phyloP scores from a whole-genome alignment of 805 yeast genomes.

The Saturnispora gosingensis region DNA sequence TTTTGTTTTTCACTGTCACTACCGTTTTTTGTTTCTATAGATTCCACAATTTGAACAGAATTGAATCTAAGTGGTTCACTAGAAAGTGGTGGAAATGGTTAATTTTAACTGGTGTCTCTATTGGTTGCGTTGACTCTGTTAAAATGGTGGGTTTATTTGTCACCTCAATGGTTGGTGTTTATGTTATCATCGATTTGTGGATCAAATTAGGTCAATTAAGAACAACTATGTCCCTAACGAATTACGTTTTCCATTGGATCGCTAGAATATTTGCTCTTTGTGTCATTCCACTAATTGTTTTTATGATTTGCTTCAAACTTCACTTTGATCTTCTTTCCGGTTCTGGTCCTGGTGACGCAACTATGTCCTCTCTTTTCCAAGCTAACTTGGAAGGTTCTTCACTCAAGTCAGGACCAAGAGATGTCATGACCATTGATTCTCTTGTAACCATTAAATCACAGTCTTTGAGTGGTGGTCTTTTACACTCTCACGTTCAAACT shows the following conservation, averaged over 20 bases:
- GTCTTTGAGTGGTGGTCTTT: conserved; percentile 61
- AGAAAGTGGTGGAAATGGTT: conserved; percentile 94
- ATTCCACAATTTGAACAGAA: conserved; percentile 52
- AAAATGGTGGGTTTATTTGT: conserved; percentile 96
- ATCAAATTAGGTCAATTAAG: conserved; percentile 66
- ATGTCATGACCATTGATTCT: conserved; percentile 45
- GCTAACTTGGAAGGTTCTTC: conserved; percentile 63
- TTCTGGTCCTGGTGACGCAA: conserved; percentile 69
- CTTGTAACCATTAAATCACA: conserved; percentile 56
- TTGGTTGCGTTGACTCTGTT: conserved; percentile 88
- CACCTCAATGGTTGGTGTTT: conserved; percentile 80
- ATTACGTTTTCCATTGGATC: conserved; percentile 59
- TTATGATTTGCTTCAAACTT: conserved; percentile 62
- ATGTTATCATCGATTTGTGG: conserved; percentile 88
- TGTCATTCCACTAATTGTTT: conserved; percentile 60
- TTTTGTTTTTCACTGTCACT: conserved; percentile 80
- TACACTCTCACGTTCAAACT: conserved; percentile 80
- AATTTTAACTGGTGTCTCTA: conserved; percentile 66
- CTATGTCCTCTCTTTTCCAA: conserved; percentile 73
- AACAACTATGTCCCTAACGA: conserved; percentile 22
- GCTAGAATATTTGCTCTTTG: conserved; percentile 59
- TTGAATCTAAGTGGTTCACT: conserved; percentile 42
- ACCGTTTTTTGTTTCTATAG: conserved; percentile 65
- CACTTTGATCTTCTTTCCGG: conserved; percentile 70
- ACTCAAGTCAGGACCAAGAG: conserved; percentile 58